A percentile compares a stretch with the other conserved stretches of the same genome.
phyloP scores from a whole-genome alignment of 2,329 filamentous ascomycete species.

The Cucurbitaria berberidis region DNA sequence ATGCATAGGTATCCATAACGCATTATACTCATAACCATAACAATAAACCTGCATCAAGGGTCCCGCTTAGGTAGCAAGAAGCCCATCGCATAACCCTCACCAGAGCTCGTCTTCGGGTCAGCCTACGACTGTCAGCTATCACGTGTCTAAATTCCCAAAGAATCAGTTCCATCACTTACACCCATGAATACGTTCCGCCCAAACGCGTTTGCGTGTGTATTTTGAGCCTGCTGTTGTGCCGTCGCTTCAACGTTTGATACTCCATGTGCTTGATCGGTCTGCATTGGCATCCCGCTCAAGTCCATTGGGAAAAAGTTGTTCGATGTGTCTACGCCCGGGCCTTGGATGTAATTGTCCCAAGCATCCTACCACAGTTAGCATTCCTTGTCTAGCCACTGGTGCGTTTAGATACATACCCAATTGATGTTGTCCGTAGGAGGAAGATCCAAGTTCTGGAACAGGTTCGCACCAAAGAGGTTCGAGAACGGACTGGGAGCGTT shows the following conservation, averaged over 20 bases:
- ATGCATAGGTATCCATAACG: neutral
- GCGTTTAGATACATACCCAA: conserved; percentile 60
- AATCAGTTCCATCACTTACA: conserved; percentile 30
- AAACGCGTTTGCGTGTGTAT: conserved; percentile 38
- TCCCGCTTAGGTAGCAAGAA: conserved; percentile 36
- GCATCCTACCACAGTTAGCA: conserved; percentile 54
- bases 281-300: conserved; percentile 41
- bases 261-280: conserved; percentile 28
- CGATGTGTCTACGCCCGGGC: conserved; percentile 54
- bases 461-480: conserved; percentile 58
- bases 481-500: conserved; percentile 61
- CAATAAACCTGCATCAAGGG: neutral
- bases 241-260: conserved; percentile 25
- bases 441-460: conserved; percentile 61
- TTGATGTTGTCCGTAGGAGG: conserved; percentile 60
- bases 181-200: conserved; percentile 50
- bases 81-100: conserved; percentile 36
- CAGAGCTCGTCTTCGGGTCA: conserved; percentile 32
- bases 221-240: conserved; percentile 20
- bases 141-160: neutral
- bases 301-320: conserved; percentile 55
- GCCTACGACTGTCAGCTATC: conserved; percentile 26
- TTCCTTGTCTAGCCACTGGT: neutral
- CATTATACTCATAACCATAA: neutral
- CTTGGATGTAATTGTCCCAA: conserved; percentile 73